These are phyloP conservation scores for Globisporangium uncinulatum DNA, from an alignment of 352 stramenopile genomes.

Conservation along the genomic window DNA sequence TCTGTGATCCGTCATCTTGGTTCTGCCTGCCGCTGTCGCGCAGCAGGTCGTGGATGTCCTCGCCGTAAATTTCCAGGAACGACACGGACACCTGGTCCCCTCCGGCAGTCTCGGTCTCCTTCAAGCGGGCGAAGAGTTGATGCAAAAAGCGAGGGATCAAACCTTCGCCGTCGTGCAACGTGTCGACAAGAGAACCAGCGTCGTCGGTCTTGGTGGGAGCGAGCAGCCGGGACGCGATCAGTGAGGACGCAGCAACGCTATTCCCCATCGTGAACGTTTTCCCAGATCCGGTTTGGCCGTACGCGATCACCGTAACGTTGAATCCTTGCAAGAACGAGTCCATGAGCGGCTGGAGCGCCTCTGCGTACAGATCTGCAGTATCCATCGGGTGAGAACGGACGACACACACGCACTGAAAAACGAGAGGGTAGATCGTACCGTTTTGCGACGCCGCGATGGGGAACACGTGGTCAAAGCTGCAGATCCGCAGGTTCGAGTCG, in stretches of 20 bases:
- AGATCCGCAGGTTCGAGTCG: constrained; percentile 3
- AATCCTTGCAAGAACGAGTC: constrained; percentile 85
- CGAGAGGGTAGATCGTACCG: constrained; percentile 11
- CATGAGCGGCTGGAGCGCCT: constrained; percentile 73
- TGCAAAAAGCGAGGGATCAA: constrained; percentile 83
- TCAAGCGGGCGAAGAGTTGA: constrained; percentile 59
- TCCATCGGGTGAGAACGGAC: not conserved
- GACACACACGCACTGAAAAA: not conserved
- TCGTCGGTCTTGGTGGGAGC: constrained; percentile 5
- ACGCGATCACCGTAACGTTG: constrained; percentile 85
- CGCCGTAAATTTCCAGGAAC: constrained; percentile 96
- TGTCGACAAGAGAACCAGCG: constrained; percentile 3
- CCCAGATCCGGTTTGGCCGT: constrained; percentile 80
- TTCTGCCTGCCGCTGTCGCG: constrained; percentile 27
- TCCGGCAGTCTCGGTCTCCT: constrained; percentile 18
- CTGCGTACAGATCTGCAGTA: constrained; percentile 51
- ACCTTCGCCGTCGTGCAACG: constrained; percentile 51
- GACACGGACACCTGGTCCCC: constrained; percentile 69
- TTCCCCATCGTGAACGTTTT: constrained; percentile 88
- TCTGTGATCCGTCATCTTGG: constrained; percentile 29
- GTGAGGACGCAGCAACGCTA: constrained; percentile 33
- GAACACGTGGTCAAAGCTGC: constrained; percentile 82
- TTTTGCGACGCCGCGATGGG: constrained; percentile 40
- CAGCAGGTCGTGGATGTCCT: constrained; percentile 96
- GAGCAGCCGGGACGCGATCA: constrained; percentile 35